phyloP scores from a whole-genome alignment of 2,329 filamentous ascomycete species.

The Colletotrichum tropicicola region DNA sequence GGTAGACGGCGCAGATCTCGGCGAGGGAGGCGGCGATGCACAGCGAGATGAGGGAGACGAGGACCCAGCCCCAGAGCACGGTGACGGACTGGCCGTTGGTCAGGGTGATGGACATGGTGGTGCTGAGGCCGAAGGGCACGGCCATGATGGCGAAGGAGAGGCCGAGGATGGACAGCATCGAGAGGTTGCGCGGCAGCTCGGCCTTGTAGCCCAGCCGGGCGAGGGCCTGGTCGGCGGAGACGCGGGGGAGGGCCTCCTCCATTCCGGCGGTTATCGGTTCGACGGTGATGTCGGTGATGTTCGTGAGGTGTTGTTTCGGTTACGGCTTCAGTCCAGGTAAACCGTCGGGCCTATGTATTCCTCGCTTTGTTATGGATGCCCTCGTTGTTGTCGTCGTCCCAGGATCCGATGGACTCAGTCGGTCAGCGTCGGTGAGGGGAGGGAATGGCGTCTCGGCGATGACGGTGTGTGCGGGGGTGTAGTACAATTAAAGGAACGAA shows the following conservation, averaged over 20 bases:
- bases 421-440: not conserved
- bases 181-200: slow-evolving; percentile 60
- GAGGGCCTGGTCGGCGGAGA: slow-evolving; percentile 39
- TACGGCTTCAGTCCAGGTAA: no score
- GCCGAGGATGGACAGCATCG: slow-evolving; percentile 68
- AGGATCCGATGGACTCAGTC: not conserved
- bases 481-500: not conserved
- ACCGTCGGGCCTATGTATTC: no score
- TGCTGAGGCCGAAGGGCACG: slow-evolving; percentile 73
- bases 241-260: slow-evolving; percentile 11
- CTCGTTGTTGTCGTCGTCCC: not conserved
- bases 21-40: slow-evolving; percentile 73
- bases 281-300: not conserved
- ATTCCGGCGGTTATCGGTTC: not conserved
- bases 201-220: slow-evolving; percentile 57
- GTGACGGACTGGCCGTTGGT: slow-evolving; percentile 75
- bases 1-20: slow-evolving; percentile 75
- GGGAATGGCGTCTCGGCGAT: not conserved
- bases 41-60: slow-evolving; percentile 70
- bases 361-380: no score
- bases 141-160: slow-evolving; percentile 80
- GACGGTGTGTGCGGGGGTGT: not conserved
- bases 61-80: slow-evolving; percentile 75
- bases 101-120: slow-evolving; percentile 74
- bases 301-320: not conserved